Base-by-base conservation (phyloP, 257 asterid genomes). In the Leptodermis oblonga region DNA sequence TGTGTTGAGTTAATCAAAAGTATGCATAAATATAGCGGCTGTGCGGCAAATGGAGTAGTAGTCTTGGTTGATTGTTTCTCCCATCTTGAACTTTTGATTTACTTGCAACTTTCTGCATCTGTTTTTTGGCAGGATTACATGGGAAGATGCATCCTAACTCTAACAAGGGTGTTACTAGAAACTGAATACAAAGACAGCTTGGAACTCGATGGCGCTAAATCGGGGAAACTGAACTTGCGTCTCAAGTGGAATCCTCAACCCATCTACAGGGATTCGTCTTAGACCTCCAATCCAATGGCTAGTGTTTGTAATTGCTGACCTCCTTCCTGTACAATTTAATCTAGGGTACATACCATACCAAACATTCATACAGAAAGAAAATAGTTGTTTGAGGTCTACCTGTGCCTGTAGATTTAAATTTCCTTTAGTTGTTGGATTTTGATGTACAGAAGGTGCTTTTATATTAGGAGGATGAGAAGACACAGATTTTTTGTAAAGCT, bases 241-340 rank as follows among this genome's bases (percentile, higher is more conserved):
- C 95, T 94, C 86, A 94, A 91, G 80, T 94, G 99, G 99, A 81
- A 59, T 34, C 87, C 97, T 7, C 97, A 87, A 69, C 95, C 98
- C 0, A 85, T 91, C 70, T 94, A 86, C 70, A 77, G 97, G 30
- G 94, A 87, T 78, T 74, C 86, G 37, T 82, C 84, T 67, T 76
- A 51, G 23, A 62, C 62, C 42, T 56, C 25, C 55, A 22, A 36
- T 13, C 2, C 65, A 23, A 48, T 9, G 69, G 26, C 45, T 30
- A 18, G 15, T 71, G 37, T 5, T 25, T 34, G 14, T 18, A 22
- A 31, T 11, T 69, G 49, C 1, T 34, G 36, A 34, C n/a, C 11
- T 39, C 70, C 43, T 55, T 3, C 61, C 33, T 39, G 59, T 34
- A 71, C 30, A 63, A 64, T 42, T 25, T 20, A 17, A n/a, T 36